Evolutionary conservation across 2,329 filamentous ascomycete genomes (phyloP), one percentile per base, ranked within the genome.

Genomic region (Sporothrix curviconia): DNA sequence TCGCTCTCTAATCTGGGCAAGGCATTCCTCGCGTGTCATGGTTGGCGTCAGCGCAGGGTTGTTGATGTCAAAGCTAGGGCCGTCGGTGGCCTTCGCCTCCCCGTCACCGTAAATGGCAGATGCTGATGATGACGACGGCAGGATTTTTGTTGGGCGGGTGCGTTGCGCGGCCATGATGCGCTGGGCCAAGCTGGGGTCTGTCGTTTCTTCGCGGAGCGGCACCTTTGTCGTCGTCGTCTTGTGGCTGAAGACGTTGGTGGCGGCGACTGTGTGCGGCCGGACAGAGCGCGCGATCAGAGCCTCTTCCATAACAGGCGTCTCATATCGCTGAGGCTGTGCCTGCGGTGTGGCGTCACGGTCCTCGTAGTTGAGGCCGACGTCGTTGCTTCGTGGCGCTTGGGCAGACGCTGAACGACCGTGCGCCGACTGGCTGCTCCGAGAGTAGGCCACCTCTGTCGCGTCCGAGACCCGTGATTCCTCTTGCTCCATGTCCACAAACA

Each of bases 1-100:
- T 28, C 89, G 78, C 71, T 89, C 85, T 55, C 84, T 79, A 63
- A 92, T 92, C 68, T 86, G 83, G 56, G 86, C 86, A 15, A 92
- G 78, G 3, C 88, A 88, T 69, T 90, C 79, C 69, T 90, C 89
- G 55, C 89, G 79, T 25, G 82, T 82, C 80, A 86, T 84, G 39
- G 83, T 86, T 5, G 83, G 82, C 42, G 79, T 84, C 60, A 86
- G 68, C 9, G 82, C 82, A 19, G 81, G 80, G 66, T 84, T 79
- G 59, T 71, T 78, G 40, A 74, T 66, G 67, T 83, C 80, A 63
- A 83, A 83, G 9, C 72, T 75, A 4, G 73, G 72, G 7, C 63
- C 63, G 56, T 64, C 61, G 7, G 36, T 47, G 25, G 50, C 34
- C 12, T 2, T 36, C 30, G 25, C 40, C 17, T 36, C 19, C 34